These are phyloP conservation scores for Globisporangium alternatum DNA, from an alignment of 352 stramenopile species.

Conservation along the genomic window DNA sequence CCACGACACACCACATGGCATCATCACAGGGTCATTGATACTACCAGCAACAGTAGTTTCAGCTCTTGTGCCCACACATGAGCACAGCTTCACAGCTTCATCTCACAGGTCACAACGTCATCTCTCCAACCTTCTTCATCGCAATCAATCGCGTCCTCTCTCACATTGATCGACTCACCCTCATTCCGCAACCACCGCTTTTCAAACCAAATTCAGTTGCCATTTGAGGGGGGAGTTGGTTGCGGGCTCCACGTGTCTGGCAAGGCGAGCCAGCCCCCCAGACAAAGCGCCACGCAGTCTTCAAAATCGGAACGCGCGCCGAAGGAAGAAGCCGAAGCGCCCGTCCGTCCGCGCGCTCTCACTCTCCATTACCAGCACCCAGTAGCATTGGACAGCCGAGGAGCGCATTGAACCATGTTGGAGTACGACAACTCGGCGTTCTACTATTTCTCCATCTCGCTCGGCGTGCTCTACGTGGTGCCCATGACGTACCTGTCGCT, in stretches of 20 bases:
- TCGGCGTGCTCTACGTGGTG: constrained; percentile 95
- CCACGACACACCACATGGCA: not conserved
- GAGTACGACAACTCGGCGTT: constrained; percentile 99
- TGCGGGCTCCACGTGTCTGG: constrained; percentile 17
- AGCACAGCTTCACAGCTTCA: not conserved
- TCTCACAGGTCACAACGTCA: not conserved
- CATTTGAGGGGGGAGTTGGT: constrained; percentile 6
- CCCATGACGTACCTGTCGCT: constrained; percentile 92
- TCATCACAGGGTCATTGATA: not conserved
- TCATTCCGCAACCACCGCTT: not conserved
- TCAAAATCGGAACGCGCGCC: constrained; percentile 16
- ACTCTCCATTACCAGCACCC: not conserved
- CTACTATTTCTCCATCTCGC: constrained; percentile 98
- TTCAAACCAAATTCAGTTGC: not conserved
- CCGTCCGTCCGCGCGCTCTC: not conserved
- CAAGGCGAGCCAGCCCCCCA: not conserved
- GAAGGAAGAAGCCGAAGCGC: constrained; percentile 3
- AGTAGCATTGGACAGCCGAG: not conserved
- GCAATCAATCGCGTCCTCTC: constrained; percentile 9
- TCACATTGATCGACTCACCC: not conserved
- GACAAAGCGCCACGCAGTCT: constrained; percentile 4
- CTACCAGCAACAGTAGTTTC: not conserved
- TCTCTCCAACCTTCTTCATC: not conserved
- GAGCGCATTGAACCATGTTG: constrained; percentile 73
- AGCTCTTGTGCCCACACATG: not conserved